Percentiles rank a stretch among this genome's conserved stretches.
These are phyloP conservation scores for Plectosphaerella plurivora DNA, from an alignment of 2,329 filamentous ascomycete species.

Conservation along the genomic window DNA sequence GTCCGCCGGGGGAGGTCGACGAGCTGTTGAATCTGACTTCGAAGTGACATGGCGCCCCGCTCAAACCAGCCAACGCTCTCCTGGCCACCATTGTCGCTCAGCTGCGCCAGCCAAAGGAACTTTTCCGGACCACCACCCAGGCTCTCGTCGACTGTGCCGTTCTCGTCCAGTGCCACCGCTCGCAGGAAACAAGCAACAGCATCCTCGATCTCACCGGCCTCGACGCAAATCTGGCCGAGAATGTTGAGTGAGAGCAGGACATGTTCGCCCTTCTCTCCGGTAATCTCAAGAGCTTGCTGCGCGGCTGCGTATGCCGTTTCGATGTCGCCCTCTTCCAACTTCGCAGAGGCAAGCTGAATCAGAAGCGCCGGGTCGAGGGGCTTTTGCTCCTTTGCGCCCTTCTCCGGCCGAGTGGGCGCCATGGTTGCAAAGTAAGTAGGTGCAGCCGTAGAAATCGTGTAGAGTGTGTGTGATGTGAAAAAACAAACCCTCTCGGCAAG, in stretches of 20 bases:
- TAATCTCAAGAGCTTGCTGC: slow-evolving; percentile 35
- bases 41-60: slow-evolving; percentile 66
- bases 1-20: slow-evolving; percentile 38
- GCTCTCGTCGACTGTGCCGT: slow-evolving; percentile 65
- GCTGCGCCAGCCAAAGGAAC: slow-evolving; percentile 89
- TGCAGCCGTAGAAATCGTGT: not conserved
- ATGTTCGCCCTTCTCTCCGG: slow-evolving; percentile 40
- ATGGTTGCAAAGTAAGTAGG: slow-evolving; percentile 16
- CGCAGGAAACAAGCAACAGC: slow-evolving; percentile 69
- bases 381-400: slow-evolving; percentile 27
- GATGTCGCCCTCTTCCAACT: slow-evolving; percentile 36
- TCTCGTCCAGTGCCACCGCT: slow-evolving; percentile 71
- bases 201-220: slow-evolving; percentile 73
- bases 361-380: slow-evolving; percentile 18
- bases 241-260: slow-evolving; percentile 67
- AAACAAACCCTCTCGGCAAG: not conserved
- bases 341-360: slow-evolving; percentile 34
- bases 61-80: slow-evolving; percentile 66
- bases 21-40: slow-evolving; percentile 63
- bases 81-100: slow-evolving; percentile 66
- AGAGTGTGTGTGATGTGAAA: not conserved
- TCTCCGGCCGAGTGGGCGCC: slow-evolving; percentile 36
- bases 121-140: slow-evolving; percentile 85
- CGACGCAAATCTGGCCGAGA: slow-evolving; percentile 76
- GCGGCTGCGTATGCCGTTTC: slow-evolving; percentile 36